Conservation (phyloP, 108 stramenopile genomes). For the Stephanodiscus minutulus region DNA sequence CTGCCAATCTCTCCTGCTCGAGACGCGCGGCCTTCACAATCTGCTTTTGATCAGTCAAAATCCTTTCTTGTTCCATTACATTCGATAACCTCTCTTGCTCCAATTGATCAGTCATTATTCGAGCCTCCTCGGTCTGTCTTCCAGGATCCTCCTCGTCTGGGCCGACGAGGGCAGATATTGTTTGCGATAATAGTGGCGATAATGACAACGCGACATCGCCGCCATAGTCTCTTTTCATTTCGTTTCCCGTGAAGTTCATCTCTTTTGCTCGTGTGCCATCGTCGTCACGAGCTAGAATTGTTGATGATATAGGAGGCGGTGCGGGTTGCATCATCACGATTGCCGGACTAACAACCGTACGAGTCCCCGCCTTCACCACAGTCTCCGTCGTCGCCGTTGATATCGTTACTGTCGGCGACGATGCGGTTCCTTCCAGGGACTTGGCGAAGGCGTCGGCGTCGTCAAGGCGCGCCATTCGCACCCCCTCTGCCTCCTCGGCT, state of each 20-base stretch:
- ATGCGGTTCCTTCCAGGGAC: neutral
- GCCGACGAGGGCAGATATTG: no score
- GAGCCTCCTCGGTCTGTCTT: neutral
- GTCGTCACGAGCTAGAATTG: no score
- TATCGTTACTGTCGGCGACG: no score
- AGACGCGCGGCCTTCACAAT: neutral
- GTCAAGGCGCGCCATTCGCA: conserved; percentile 21
- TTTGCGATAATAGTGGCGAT: no score
- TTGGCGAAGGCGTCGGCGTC: conserved; percentile 24
- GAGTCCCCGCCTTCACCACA: neutral
- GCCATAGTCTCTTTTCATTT: no score
- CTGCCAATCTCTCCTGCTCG: neutral
- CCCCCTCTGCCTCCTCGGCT: no score
- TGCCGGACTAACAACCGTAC: no score
- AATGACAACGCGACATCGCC: no score
- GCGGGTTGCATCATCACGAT: no score
- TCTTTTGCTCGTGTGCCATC: no score
- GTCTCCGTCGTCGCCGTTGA: neutral
- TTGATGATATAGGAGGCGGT: neutral
- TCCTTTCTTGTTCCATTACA: neutral
- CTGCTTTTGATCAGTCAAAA: neutral
- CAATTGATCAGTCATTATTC: neutral
- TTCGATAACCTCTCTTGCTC: neutral
- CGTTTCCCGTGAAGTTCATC: no score
- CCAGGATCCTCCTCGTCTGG: neutral